phyloP scores from a whole-genome alignment of 495 filamentous ascomycete species.

The Aspergillus sclerotiicarbonarius region DNA sequence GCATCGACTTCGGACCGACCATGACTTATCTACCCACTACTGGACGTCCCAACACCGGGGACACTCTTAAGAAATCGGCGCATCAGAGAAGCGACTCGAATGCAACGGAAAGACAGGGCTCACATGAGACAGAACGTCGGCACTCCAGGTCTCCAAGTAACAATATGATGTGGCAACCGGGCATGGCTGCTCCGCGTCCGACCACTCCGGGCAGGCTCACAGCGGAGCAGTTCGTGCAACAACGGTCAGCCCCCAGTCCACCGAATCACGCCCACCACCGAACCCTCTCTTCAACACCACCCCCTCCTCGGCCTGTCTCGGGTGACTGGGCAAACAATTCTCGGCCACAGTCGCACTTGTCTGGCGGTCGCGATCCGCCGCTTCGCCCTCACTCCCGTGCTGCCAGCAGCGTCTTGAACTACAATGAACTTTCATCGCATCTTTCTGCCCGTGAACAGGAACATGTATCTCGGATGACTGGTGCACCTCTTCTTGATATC shows the following conservation, averaged over 20 bases:
- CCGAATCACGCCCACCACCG: slow-evolving; percentile 55
- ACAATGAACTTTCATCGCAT: slow-evolving; percentile 58
- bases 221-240: slow-evolving; percentile 84
- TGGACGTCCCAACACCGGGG: slow-evolving; percentile 37
- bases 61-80: slow-evolving; percentile 37
- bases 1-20: slow-evolving; percentile 86
- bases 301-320: slow-evolving; percentile 45
- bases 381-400: slow-evolving; percentile 53
- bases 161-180: slow-evolving; percentile 79
- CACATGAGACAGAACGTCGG: slow-evolving; percentile 28
- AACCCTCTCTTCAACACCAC: slow-evolving; percentile 52
- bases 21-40: slow-evolving; percentile 58
- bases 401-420: slow-evolving; percentile 40
- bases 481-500: slow-evolving; percentile 75
- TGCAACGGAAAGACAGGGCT: slow-evolving; percentile 32
- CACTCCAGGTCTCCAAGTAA: slow-evolving; percentile 37
- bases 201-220: slow-evolving; percentile 49
- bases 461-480: slow-evolving; percentile 84
- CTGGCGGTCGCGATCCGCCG: slow-evolving; percentile 35
- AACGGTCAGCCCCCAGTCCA: slow-evolving; percentile 62
- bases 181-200: slow-evolving; percentile 49
- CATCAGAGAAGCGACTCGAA: slow-evolving; percentile 41
- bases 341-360: slow-evolving; percentile 39
- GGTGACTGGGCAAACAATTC: slow-evolving; percentile 57
- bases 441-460: slow-evolving; percentile 94